Conservation (phyloP, 768 basidiomycete genomes). For the Hirschioporus abietinus region DNA sequence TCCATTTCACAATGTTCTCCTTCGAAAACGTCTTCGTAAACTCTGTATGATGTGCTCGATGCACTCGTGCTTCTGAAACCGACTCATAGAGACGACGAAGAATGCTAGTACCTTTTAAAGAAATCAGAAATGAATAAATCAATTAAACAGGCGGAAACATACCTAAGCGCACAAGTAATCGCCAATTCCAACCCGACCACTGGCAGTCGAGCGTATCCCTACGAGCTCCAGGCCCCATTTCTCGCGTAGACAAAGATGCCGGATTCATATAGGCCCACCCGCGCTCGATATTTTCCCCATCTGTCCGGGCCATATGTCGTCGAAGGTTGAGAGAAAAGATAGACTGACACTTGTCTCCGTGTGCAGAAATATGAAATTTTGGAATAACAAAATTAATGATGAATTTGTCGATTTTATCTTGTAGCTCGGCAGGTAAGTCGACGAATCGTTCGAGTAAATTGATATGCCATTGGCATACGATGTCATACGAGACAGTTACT, state of each 20-base stretch:
- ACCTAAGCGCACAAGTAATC: background rate
- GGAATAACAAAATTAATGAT: constrained; percentile 12
- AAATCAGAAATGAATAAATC: too few relatives aligned
- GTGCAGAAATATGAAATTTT: constrained; percentile 20
- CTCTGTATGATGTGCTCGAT: background rate
- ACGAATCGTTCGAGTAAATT: constrained; percentile 4
- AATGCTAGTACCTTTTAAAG: background rate
- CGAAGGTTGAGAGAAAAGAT: constrained; percentile 17
- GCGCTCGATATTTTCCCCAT: constrained; percentile 31
- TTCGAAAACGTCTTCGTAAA: constrained; percentile 3
- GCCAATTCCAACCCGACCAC: constrained; percentile 3
- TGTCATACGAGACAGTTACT: constrained; percentile 17
- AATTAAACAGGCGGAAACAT: background rate
- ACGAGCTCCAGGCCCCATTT: constrained; percentile 29
- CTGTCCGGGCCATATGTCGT: constrained; percentile 22
- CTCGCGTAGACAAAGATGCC: constrained; percentile 24
- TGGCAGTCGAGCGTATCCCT: constrained; percentile 20
- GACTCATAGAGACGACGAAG: background rate
- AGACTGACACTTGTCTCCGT: constrained; percentile 15
- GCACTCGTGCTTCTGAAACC: background rate
- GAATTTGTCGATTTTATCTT: background rate
- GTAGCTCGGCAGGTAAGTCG: background rate
- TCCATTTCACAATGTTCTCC: background rate
- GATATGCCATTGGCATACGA: constrained; percentile 11
- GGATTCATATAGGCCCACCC: constrained; percentile 26